Base-by-base conservation (phyloP, 176 grass and related monocot species). In the Cenchrus fungigraminus region DNA sequence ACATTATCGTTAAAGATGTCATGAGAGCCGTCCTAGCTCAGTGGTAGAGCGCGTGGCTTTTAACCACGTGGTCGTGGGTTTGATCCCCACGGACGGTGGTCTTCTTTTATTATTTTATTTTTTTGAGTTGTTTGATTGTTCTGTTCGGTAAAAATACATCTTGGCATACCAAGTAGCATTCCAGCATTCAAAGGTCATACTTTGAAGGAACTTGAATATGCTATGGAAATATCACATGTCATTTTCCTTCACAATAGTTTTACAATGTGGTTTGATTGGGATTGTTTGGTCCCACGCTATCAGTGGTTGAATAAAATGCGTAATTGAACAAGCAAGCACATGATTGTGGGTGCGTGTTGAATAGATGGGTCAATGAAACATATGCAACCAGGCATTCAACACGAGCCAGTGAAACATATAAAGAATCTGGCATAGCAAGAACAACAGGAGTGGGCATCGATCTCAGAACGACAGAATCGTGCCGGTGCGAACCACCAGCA, bases 1-100 rank as follows among this genome's bases (percentile, higher is more conserved):
- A 34, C 34, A 2, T 1, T 34, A 34, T 34, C 34, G 34, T 34
- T 34, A 1, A 34, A 34, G 34, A 4, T 45, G 6, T 45, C 44
- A 45, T 6, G 7, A 0, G 0, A 49, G 46, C 88, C 84, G 79
- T 83, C 80, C 84, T 87, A 90, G 80, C 84, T 84, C 80, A 84
- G 89, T 84, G 75, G 89, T 90, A 90, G 80, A 90, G 84, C 85
- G 76, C 89, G 85, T 84, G 80, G 85, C 89, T 87, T 91, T 91
- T 91, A 91, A 91, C 76, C 85, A 80, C 85, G 89, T 91, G 85
- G 89, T 74, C 89, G 80, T 90, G 76, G 76, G 85, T 91, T 91
- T 80, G 85, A 91, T 84, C 89, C 85, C 80, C 89, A 87, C 85
- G 84, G 85, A 74, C 80, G 80, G 68, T 75, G 88, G 0, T 54